Percentiles rank a stretch among this genome's conserved stretches.
Evolutionary conservation across 1,284 basidiomycete genomes (phyloP).

Genomic region (Ganoderma resinaceum): DNA sequence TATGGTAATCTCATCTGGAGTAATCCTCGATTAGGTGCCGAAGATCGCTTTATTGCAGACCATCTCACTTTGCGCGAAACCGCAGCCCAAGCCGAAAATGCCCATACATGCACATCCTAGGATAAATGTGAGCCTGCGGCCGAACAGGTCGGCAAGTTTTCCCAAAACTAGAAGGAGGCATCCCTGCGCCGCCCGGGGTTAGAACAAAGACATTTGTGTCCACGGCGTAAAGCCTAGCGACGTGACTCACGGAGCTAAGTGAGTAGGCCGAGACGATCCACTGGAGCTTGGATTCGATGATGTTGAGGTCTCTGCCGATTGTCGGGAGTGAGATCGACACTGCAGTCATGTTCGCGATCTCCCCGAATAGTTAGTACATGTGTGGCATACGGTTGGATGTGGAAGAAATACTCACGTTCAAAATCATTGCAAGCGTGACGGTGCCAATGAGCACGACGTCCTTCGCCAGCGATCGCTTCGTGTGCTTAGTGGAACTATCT

Average conservation of each 20-base stretch:
- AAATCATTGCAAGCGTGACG: slow-evolving; percentile 42
- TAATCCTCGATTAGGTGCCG: background rate
- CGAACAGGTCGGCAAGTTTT: slow-evolving; percentile 65
- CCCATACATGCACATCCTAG: slow-evolving; percentile 49
- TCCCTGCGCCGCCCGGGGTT: slow-evolving; percentile 43
- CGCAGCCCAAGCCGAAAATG: slow-evolving; percentile 49
- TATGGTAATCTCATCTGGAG: slow-evolving; percentile 58
- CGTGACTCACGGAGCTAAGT: slow-evolving; percentile 47
- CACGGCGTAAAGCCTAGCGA: background rate
- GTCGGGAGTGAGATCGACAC: slow-evolving; percentile 59
- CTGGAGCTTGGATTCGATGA: slow-evolving; percentile 53
- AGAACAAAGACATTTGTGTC: background rate
- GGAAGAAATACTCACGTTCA: slow-evolving; percentile 37
- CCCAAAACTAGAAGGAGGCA: slow-evolving; percentile 67
- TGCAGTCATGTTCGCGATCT: slow-evolving; percentile 44
- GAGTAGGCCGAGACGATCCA: slow-evolving; percentile 69
- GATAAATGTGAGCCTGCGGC: slow-evolving; percentile 60
- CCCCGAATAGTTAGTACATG: background rate
- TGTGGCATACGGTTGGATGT: background rate
- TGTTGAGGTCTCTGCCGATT: slow-evolving; percentile 54
- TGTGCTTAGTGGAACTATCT: background rate
- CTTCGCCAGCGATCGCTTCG: slow-evolving; percentile 18
- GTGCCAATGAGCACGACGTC: slow-evolving; percentile 37
- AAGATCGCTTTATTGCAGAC: no score
- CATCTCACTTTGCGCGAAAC: slow-evolving; percentile 51